A percentile compares a stretch with the other conserved stretches of the same genome.
phyloP scores from a whole-genome alignment of 768 basidiomycete genomes.

The Cantharellus cinnabarinus region DNA sequence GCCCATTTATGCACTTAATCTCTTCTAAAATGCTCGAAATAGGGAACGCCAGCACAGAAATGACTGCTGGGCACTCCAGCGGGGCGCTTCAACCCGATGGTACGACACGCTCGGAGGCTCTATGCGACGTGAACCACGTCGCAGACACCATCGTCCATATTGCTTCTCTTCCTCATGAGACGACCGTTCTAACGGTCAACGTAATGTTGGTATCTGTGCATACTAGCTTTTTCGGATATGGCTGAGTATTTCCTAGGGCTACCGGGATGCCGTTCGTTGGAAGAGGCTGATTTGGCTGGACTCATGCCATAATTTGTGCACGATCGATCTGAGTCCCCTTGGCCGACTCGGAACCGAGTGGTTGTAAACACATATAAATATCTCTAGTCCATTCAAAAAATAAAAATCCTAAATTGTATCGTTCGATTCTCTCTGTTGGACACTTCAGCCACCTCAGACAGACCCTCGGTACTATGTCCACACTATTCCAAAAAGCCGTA shows the following conservation, averaged over 20 bases:
- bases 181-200: conserved; percentile 48
- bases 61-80: conserved; percentile 26
- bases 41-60: conserved; percentile 54
- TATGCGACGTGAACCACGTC: conserved; percentile 54
- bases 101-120: conserved; percentile 18
- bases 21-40: neutral
- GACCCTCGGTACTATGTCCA: too few species aligned
- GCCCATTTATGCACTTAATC: neutral
- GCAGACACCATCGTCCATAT: conserved; percentile 52
- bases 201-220: conserved; percentile 40
- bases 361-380: too few species aligned
- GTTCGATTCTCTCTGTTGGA: too few species aligned
- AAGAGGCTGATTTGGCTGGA: conserved; percentile 18
- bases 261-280: conserved; percentile 28
- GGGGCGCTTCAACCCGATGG: conserved; percentile 58
- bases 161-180: conserved; percentile 43
- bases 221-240: neutral
- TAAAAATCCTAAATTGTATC: too few species aligned
- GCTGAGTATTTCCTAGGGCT: conserved; percentile 17
- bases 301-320: too few species aligned
- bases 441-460: too few species aligned
- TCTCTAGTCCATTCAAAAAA: too few species aligned
- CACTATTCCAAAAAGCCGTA: too few species aligned
- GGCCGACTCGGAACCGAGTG: too few species aligned
- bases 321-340: too few species aligned